Conservation (phyloP, 2,329 filamentous ascomycete genomes). For the Onygenales sp. region DNA sequence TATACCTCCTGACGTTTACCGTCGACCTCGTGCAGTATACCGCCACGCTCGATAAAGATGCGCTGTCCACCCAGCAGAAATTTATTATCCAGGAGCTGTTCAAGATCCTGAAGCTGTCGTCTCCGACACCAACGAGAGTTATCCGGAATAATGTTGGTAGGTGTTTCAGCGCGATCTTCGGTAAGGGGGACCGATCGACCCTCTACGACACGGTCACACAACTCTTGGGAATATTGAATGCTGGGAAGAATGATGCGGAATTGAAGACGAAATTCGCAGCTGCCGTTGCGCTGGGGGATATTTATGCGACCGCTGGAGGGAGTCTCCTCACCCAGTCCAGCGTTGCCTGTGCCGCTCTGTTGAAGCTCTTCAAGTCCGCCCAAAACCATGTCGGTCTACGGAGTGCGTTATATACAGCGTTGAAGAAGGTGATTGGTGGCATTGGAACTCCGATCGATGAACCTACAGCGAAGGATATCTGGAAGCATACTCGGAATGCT, state of each 20-base stretch:
- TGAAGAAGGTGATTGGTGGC: constrained; percentile 68
- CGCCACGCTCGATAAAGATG: constrained; percentile 59
- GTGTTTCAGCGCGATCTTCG: constrained; percentile 74
- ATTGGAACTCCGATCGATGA: constrained; percentile 75
- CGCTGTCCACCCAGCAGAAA: constrained; percentile 79
- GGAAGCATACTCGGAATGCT: constrained; percentile 78
- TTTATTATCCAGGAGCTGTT: constrained; percentile 91
- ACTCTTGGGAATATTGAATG: constrained; percentile 61
- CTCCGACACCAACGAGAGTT: constrained; percentile 76
- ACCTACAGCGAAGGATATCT: constrained; percentile 73
- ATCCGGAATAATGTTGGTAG: constrained; percentile 81
- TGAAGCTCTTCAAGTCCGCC: constrained; percentile 73
- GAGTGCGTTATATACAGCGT: constrained; percentile 63
- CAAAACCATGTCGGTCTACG: constrained; percentile 73
- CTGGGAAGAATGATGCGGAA: constrained; percentile 70
- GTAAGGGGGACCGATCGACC: constrained; percentile 77
- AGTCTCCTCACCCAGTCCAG: constrained; percentile 79
- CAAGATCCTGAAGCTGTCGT: constrained; percentile 74
- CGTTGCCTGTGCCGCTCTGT: constrained; percentile 58
- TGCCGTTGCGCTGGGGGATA: constrained; percentile 73
- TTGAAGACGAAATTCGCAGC: constrained; percentile 76
- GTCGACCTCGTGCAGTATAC: constrained; percentile 76
- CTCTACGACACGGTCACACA: constrained; percentile 94
- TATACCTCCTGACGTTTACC: constrained; percentile 84
- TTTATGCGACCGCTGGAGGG: constrained; percentile 87